A percentile compares a stretch with the other conserved stretches of the same genome.
phyloP scores from a whole-genome alignment of 345 rosid species.

The Aethionema arabicum region DNA sequence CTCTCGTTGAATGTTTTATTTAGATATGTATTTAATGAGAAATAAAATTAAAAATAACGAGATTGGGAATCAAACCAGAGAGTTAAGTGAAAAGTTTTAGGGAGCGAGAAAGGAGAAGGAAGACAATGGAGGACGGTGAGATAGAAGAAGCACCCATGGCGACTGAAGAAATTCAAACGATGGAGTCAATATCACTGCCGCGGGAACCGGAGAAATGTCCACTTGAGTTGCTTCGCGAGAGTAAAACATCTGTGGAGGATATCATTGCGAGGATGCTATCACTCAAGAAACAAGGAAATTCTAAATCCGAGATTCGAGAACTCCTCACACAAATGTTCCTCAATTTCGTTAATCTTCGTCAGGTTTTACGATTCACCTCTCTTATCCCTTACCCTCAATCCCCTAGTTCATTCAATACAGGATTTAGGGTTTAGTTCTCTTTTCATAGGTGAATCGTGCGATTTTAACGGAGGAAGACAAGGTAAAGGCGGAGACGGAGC shows the following conservation, averaged over 20 bases:
- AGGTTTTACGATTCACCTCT: conserved; percentile 41
- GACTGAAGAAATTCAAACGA: conserved; percentile 34
- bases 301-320: conserved; percentile 69
- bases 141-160: conserved; percentile 70
- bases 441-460: conserved; percentile 63
- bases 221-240: conserved; percentile 60
- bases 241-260: conserved; percentile 74
- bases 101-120: background rate
- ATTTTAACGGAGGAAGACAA: conserved; percentile 81
- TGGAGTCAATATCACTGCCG: conserved; percentile 30
- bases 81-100: background rate
- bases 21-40: too few relatives aligned
- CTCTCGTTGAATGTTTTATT: too few relatives aligned
- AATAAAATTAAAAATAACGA: too few relatives aligned
- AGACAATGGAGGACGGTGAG: conserved; percentile 87
- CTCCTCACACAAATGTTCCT: conserved; percentile 82
- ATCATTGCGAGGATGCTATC: conserved; percentile 65
- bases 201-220: conserved; percentile 48
- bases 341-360: conserved; percentile 79
- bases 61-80: too few relatives aligned
- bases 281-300: conserved; percentile 48
- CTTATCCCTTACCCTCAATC: background rate
- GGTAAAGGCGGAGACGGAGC: conserved; percentile 80
- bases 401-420: background rate
- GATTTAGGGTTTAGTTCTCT: conserved; percentile 22